Base-by-base conservation (phyloP, 1,284 basidiomycete genomes). In the Ganoderma sinense region DNA sequence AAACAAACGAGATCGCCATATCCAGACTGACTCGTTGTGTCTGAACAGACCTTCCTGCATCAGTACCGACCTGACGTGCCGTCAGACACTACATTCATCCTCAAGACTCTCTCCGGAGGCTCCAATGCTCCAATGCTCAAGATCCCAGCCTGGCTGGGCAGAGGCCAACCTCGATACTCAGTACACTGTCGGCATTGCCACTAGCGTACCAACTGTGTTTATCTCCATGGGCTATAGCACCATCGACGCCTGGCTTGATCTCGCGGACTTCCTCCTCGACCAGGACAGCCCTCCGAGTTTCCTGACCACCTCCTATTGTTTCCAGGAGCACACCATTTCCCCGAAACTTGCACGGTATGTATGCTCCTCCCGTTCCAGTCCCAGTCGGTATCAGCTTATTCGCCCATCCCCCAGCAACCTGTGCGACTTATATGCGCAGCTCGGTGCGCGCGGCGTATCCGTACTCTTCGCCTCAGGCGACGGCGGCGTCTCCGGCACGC, bases 401-500 rank as follows among this genome's bases (percentile, higher is more conserved):
- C 23, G 3, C n/a, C 6, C 10, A 8, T 59, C n/a, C 55, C 14
- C 4, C 26, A 78, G 77, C 68, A 72, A 75, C 45, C 75, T 89
- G 4, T 94, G 93, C 78, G 76, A 80, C 61, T 84, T 85, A 11
- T 90, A 94, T 67, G 89, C 88, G 29, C 85, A 88, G 72, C 86
- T 93, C 63, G 90, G 90, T 14, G 82, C 86, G 5, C 84, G 85
- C 43, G 92, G 92, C 23, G 85, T 84, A 16, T 89, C 87, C 23
- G 82, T 90, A 31, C 82, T 94, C 74, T 92, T 90, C 81, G 87
- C 89, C 26, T 89, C 88, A 65, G 92, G 92, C 65, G 92, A 90
- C 73, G 80, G 76, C 62, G 91, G 91, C 69, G 92, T 94, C 23
- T 88, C 91, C 29, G 87, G 82, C 26, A 88, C 88, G 23, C 80